phyloP scores from a whole-genome alignment of 257 asterid genomes.

The Solanum verrucosum region DNA sequence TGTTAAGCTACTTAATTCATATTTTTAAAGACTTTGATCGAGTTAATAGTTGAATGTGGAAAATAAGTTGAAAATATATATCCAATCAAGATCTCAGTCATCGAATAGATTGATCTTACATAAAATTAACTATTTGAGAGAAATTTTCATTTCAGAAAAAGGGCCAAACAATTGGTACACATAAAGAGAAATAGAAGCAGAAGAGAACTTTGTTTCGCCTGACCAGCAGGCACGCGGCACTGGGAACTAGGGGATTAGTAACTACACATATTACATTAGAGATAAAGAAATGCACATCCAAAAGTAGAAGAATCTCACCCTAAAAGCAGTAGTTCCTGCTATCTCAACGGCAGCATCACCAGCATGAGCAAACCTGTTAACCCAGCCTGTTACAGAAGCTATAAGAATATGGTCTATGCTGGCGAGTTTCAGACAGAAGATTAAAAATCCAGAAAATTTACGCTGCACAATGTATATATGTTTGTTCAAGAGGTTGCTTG shows the following conservation, averaged over 20 bases:
- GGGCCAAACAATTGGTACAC: neutral
- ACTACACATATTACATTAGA: neutral
- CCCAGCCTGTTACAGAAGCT: slow-evolving; percentile 62
- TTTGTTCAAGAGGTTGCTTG: neutral
- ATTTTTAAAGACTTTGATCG: neutral
- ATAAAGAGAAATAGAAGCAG: neutral
- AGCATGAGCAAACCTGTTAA: slow-evolving; percentile 91
- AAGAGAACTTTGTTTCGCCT: neutral
- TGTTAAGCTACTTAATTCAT: neutral
- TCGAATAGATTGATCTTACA: neutral
- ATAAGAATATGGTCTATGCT: slow-evolving; percentile 4
- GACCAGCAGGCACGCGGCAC: neutral
- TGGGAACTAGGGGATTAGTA: neutral
- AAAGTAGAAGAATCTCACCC: slow-evolving; percentile 35
- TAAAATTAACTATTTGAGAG: neutral
- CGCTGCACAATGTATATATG: neutral
- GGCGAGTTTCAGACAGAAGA: neutral
- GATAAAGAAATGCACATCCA: neutral
- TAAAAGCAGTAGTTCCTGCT: slow-evolving; percentile 81
- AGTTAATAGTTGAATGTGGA: neutral
- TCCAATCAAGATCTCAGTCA: neutral
- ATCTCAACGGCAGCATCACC: slow-evolving; percentile 92
- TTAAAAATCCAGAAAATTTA: neutral
- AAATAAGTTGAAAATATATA: neutral
- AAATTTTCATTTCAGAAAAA: neutral